Evolutionary conservation across 192 early-diverging fungal genomes (phyloP).

Genomic region (Chytriomyces confervae): DNA sequence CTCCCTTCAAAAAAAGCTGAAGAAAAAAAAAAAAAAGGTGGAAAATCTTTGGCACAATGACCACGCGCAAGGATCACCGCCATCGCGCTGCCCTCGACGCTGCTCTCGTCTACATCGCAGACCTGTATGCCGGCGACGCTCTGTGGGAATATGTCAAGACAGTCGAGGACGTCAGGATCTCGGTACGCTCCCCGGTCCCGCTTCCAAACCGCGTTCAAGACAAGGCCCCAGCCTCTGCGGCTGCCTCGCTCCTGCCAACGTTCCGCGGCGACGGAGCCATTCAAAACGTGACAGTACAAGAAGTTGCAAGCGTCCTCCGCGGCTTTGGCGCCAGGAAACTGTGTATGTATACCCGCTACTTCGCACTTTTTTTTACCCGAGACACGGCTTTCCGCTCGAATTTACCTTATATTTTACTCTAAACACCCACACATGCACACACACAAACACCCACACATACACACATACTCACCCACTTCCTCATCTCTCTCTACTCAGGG

Average conservation of each 20-base stretch:
- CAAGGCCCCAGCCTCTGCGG: background rate
- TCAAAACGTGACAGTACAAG: constrained; percentile 19
- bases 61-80: background rate
- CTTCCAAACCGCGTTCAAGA: background rate
- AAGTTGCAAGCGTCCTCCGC: constrained; percentile 25
- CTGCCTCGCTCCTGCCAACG: constrained; percentile 11
- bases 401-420: too few species aligned
- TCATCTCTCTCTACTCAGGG: background rate
- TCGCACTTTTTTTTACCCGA: background rate
- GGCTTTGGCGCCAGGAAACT: constrained; percentile 25
- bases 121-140: background rate
- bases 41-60: background rate
- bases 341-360: background rate
- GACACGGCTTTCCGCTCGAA: too few species aligned
- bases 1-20: too few species aligned
- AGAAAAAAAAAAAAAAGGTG: too few species aligned
- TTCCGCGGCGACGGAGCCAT: constrained; percentile 27
- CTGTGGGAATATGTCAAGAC: constrained; percentile 22
- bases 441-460: too few species aligned
- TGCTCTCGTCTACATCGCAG: constrained; percentile 10
- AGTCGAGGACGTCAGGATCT: constrained; percentile 4
- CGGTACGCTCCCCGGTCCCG: background rate
- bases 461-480: too few species aligned
- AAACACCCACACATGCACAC: too few species aligned
- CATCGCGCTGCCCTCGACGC: constrained; percentile 8